Evolutionary conservation across 2,329 filamentous ascomycete species (phyloP).

Genomic region (Lasiodiplodia sp.): DNA sequence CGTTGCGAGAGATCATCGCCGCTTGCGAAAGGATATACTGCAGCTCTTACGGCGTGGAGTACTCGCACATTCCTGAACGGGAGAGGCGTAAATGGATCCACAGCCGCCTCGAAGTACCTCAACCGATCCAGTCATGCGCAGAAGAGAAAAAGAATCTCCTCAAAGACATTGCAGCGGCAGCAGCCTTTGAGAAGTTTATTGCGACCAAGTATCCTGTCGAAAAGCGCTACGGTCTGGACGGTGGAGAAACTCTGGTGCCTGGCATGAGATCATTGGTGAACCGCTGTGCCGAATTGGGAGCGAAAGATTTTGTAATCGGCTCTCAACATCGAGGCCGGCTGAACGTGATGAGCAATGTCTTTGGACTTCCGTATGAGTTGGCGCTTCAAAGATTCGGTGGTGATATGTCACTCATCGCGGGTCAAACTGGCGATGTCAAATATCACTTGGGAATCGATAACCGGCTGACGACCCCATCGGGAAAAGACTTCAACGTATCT

Average conservation of each 20-base stretch:
- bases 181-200: constrained; percentile 94
- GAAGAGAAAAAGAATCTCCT: constrained; percentile 98
- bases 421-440: constrained; percentile 98
- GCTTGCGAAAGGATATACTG: constrained; percentile 96
- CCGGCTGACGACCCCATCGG: constrained; percentile 95
- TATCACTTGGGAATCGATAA: constrained; percentile 99
- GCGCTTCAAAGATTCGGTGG: constrained; percentile 99
- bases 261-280: constrained; percentile 99
- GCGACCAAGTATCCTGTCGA: constrained; percentile 99
- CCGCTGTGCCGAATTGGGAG: constrained; percentile 95
- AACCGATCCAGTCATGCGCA: constrained; percentile 95
- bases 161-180: constrained; percentile 97
- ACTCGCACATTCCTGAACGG: constrained; percentile 97
- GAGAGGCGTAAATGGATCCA: constrained; percentile 99
- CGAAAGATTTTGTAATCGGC: constrained; percentile 99
- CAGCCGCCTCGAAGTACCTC: constrained; percentile 90
- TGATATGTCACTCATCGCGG: constrained; percentile 83
- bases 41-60: constrained; percentile 94
- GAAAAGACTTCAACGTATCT: constrained; percentile 98
- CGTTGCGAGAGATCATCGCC: constrained; percentile 88
- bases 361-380: constrained; percentile 98
- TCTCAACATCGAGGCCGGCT: constrained; percentile 99
- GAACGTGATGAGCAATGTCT: constrained; percentile 97
- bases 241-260: constrained; percentile 93
- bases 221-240: constrained; percentile 98